Conservation (phyloP, 1,284 basidiomycete genomes). For the Ustilago shanxiensis region DNA sequence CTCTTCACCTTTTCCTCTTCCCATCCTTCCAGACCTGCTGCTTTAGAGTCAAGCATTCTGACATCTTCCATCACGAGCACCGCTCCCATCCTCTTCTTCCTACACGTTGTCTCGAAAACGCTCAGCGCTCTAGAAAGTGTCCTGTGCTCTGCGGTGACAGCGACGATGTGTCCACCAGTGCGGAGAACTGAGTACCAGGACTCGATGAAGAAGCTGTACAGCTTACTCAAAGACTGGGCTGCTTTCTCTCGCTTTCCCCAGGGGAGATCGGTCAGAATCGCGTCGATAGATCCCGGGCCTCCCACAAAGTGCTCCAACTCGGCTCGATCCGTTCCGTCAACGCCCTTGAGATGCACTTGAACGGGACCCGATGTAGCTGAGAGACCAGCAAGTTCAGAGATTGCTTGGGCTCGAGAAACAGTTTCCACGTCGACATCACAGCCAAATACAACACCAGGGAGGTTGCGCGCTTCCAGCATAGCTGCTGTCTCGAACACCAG, state of each 20-base stretch:
- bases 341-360: slow-evolving; percentile 10
- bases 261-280: slow-evolving; percentile 52
- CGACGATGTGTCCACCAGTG: slow-evolving; percentile 42
- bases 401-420: slow-evolving; percentile 26
- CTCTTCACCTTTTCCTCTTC: slow-evolving; percentile 40
- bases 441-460: slow-evolving; percentile 33
- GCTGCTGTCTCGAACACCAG: slow-evolving; percentile 47
- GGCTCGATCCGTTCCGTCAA: slow-evolving; percentile 35
- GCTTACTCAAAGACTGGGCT: slow-evolving; percentile 34
- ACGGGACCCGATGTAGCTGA: slow-evolving; percentile 3
- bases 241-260: slow-evolving; percentile 54
- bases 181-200: slow-evolving; percentile 43
- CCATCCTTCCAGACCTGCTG: not conserved
- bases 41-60: slow-evolving; percentile 16
- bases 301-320: slow-evolving; percentile 39
- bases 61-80: slow-evolving; percentile 34
- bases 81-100: slow-evolving; percentile 32
- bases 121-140: slow-evolving; percentile 39
- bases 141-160: slow-evolving; percentile 48
- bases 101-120: slow-evolving; percentile 41
- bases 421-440: slow-evolving; percentile 46
- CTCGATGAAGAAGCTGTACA: slow-evolving; percentile 43
- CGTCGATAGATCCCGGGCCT: slow-evolving; percentile 37
- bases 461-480: slow-evolving; percentile 42
- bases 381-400: slow-evolving; percentile 33